Conservation (phyloP, 129 eudicot species). For the Pseudognaphalium luteoalbum region DNA sequence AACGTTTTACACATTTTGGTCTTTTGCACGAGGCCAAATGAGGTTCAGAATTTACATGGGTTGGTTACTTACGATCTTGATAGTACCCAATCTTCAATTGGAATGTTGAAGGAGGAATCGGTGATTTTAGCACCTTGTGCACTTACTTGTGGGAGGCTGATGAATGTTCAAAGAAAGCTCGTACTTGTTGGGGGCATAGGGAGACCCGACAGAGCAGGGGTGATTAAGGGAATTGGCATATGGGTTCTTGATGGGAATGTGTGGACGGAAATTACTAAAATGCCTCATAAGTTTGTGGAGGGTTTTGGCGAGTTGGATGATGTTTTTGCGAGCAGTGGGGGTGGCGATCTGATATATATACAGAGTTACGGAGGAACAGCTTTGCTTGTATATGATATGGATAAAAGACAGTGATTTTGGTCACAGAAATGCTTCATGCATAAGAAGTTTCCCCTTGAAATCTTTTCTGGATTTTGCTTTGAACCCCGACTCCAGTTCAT, state of each 20-base stretch:
- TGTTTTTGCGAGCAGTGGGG: conserved; percentile 54
- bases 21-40: conserved; percentile 33
- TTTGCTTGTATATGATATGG: conserved; percentile 49
- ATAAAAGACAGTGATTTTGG: conserved; percentile 47
- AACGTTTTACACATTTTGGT: conserved; percentile 43
- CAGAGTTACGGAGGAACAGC: conserved; percentile 54
- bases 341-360: conserved; percentile 52
- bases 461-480: conserved; percentile 60
- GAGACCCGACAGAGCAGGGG: conserved; percentile 38
- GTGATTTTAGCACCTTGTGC: conserved; percentile 46
- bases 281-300: conserved; percentile 43
- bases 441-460: conserved; percentile 52
- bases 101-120: conserved; percentile 18
- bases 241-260: conserved; percentile 46
- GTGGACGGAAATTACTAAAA: conserved; percentile 45
- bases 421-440: conserved; percentile 35
- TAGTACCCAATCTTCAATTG: background rate
- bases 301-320: conserved; percentile 57
- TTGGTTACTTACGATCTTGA: conserved; percentile 37
- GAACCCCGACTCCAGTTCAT: conserved; percentile 42
- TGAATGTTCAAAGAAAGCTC: conserved; percentile 45
- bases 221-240: conserved; percentile 52
- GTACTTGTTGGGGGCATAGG: conserved; percentile 63
- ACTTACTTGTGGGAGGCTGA: conserved; percentile 50
- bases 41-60: conserved; percentile 34